These are phyloP conservation scores for Mycosarcoma mackinlayi DNA, from an alignment of 1,284 basidiomycete species.

Conservation along the genomic window DNA sequence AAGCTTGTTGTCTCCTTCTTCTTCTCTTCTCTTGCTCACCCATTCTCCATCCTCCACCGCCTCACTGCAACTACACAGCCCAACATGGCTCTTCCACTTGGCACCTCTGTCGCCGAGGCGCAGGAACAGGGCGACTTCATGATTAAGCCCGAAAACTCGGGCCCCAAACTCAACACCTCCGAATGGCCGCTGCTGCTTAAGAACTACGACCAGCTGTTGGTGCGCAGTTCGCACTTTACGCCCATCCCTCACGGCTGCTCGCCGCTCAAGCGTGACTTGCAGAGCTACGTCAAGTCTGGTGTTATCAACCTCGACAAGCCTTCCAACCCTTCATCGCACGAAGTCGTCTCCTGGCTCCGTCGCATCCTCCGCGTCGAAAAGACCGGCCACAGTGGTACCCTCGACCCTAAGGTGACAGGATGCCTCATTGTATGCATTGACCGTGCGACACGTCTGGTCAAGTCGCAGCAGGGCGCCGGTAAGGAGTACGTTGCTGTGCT, in stretches of 20 bases:
- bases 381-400: conserved; percentile 96
- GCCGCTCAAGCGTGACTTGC: conserved; percentile 92
- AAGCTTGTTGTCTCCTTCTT: conserved; percentile 1
- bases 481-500: conserved; percentile 99
- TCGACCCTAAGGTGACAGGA: conserved; percentile 99
- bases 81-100: conserved; percentile 51
- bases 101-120: conserved; percentile 46
- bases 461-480: conserved; percentile 96
- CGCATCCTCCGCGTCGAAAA: conserved; percentile 96
- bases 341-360: conserved; percentile 98
- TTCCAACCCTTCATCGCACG: conserved; percentile 99
- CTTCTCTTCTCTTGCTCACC: conserved; percentile 1
- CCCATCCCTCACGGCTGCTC: conserved; percentile 92
- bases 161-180: conserved; percentile 78
- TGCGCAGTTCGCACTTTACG: conserved; percentile 96
- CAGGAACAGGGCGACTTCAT: conserved; percentile 67
- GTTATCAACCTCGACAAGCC: conserved; percentile 99
- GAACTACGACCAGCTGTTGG: conserved; percentile 84
- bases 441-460: conserved; percentile 98
- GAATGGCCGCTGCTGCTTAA: conserved; percentile 98
- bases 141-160: conserved; percentile 70
- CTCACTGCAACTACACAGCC: not conserved
- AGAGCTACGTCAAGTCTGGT: conserved; percentile 92
- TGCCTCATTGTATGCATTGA: conserved; percentile 99
- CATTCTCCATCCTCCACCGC: not conserved